These are phyloP conservation scores for Fragilariopsis cylindrus DNA, from an alignment of 108 stramenopile species.

Conservation along the genomic window DNA sequence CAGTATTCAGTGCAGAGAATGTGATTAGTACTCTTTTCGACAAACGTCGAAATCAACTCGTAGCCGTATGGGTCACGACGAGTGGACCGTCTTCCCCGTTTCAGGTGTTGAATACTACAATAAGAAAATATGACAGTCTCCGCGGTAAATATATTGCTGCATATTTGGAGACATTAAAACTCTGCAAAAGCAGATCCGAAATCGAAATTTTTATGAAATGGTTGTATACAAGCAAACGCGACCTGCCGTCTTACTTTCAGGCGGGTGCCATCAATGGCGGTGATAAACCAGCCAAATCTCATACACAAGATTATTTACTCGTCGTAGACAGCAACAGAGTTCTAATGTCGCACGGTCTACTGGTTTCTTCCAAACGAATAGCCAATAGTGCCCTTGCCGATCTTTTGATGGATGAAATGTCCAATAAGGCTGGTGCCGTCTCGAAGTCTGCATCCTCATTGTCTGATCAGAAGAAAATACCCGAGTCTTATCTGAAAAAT, in stretches of 20 bases:
- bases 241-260: constrained; percentile 71
- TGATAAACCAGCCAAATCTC: constrained; percentile 43
- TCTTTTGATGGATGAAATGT: constrained; percentile 57
- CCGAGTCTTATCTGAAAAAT: constrained; percentile 53
- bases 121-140: constrained; percentile 81
- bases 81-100: constrained; percentile 59
- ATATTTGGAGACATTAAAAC: constrained; percentile 56
- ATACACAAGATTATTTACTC: constrained; percentile 55
- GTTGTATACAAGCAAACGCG: constrained; percentile 48
- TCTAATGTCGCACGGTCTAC: constrained; percentile 39
- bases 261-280: constrained; percentile 62
- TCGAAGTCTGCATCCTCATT: constrained; percentile 2
- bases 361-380: constrained; percentile 55
- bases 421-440: not conserved
- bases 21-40: constrained; percentile 72
- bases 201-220: constrained; percentile 65
- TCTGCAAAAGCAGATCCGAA: constrained; percentile 44
- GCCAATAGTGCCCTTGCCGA: constrained; percentile 61
- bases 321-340: constrained; percentile 15
- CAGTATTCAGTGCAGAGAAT: constrained; percentile 51
- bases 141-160: constrained; percentile 79
- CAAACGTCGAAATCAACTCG: constrained; percentile 71
- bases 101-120: constrained; percentile 69
- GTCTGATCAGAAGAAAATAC: constrained; percentile 36
- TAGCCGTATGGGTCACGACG: constrained; percentile 86